Evolutionary conservation across 352 stramenopile genomes (phyloP), one percentile per base, ranked within the genome.

Genomic region (Globisporangium ultimum): DNA sequence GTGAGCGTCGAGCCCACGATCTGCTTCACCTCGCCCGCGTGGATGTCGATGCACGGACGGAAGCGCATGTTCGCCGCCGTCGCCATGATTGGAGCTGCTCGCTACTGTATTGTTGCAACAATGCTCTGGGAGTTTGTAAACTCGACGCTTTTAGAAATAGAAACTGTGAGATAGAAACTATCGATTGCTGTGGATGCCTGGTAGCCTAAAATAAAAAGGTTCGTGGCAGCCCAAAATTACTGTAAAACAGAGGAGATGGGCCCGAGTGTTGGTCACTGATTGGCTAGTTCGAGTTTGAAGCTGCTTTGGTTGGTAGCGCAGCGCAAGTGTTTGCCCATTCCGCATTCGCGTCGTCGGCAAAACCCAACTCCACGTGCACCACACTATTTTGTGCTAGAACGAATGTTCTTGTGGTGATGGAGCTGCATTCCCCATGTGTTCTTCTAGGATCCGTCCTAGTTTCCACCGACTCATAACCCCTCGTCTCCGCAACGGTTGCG

Each of bases 1-100:
- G 70, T 92, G 46, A 99, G 82, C 38, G 96, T 99, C 14, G 91
- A 98, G 18, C 97, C 97, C 47, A 99, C 96, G 70, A 99, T 99
- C 77, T 99, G 97, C 83, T 99, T 99, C 42, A 99, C 97, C 67
- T 97, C 73, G 38, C 97, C 97, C 36, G 87, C 80, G 76, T 99
- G 97, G 57, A 99, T 90, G 76, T 99, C 97, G 66, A 99, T 99
- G 69, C 97, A 99, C 41, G 97, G 97, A 46, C 96, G 88, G 75
- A 99, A 99, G 68, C 96, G 93, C 89, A 98, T 98, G 18, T 38
- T 20, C n/a, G 58, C 15, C 15, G 12, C 38, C 42, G 34, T 55
- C 17, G 58, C 51, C 51, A 59, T 52, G 2, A 5, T 36, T 36
- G 28, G 28, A 11, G 28, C 28, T 63, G 47, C 34, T 57, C 15